Conservation (phyloP, 2,329 filamentous ascomycete species). For the Aschersonia sp. region DNA sequence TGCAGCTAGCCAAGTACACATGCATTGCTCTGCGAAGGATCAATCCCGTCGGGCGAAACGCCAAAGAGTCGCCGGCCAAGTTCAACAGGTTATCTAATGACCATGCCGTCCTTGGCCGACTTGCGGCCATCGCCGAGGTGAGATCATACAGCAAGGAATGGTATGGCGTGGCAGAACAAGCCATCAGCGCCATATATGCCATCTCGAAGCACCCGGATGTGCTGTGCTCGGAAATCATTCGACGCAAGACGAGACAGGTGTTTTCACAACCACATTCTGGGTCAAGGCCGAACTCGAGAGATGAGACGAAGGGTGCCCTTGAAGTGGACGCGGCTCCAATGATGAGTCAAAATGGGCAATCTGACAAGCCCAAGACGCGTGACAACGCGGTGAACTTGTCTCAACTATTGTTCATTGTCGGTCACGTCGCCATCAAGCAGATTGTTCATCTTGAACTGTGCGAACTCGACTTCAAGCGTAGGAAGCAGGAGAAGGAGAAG, state of each 20-base stretch:
- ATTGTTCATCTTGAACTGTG: conserved; percentile 97
- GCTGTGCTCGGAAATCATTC: conserved; percentile 80
- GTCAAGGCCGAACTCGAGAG: conserved; percentile 28
- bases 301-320: conserved; percentile 22
- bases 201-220: conserved; percentile 89
- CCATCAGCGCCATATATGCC: conserved; percentile 87
- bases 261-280: conserved; percentile 36
- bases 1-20: conserved; percentile 86
- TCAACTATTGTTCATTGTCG: conserved; percentile 86
- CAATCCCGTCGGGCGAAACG: conserved; percentile 69
- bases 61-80: conserved; percentile 54
- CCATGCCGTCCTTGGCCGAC: conserved; percentile 67
- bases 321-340: conserved; percentile 17
- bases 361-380: conserved; percentile 31
- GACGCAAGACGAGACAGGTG: conserved; percentile 72
- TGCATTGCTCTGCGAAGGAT: conserved; percentile 88
- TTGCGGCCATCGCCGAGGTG: conserved; percentile 77
- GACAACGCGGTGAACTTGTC: conserved; percentile 67
- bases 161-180: conserved; percentile 92
- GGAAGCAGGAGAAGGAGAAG: conserved; percentile 84
- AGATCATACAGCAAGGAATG: conserved; percentile 87
- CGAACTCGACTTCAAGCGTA: conserved; percentile 92
- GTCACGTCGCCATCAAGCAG: conserved; percentile 95
- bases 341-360: conserved; percentile 4
- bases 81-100: conserved; percentile 79